A percentile compares a stretch with the other conserved stretches of the same genome.
Evolutionary conservation across 177 flowering plant genomes (phyloP).

Genomic region (Vitis hybrid): DNA sequence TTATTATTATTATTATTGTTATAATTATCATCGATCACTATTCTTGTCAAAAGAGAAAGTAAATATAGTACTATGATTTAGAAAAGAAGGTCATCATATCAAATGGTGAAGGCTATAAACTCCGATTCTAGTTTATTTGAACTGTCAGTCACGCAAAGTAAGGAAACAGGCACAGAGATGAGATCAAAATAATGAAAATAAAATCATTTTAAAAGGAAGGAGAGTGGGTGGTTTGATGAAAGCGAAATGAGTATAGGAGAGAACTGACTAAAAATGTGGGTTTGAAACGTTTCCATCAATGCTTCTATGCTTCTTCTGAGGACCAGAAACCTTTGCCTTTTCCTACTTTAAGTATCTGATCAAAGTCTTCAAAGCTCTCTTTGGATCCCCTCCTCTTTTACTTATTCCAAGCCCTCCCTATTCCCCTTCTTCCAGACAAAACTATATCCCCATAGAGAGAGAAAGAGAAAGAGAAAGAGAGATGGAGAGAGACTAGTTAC

Average conservation of each 20-base stretch:
- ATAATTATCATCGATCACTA: slow-evolving; percentile 10
- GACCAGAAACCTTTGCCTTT: slow-evolving; percentile 57
- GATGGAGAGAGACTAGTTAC: slow-evolving; percentile 14
- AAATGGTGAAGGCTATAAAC: slow-evolving; percentile 18
- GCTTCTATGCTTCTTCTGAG: slow-evolving; percentile 36
- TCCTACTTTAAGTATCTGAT: slow-evolving; percentile 62
- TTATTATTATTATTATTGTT: slow-evolving; percentile 15
- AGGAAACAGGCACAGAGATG: not conserved
- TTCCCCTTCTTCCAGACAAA: slow-evolving; percentile 13
- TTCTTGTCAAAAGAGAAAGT: slow-evolving; percentile 16
- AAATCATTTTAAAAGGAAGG: not conserved
- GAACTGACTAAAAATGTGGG: slow-evolving; percentile 21
- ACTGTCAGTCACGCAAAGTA: slow-evolving; percentile 18
- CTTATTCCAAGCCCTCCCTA: slow-evolving; percentile 10
- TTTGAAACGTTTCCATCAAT: slow-evolving; percentile 54
- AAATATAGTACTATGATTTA: slow-evolving; percentile 11
- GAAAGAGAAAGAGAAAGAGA: not conserved
- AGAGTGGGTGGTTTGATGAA: slow-evolving; percentile 25
- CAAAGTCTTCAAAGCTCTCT: slow-evolving; percentile 28
- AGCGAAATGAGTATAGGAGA: slow-evolving; percentile 25
- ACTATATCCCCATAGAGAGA: not conserved
- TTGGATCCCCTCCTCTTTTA: slow-evolving; percentile 26
- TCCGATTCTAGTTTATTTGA: slow-evolving; percentile 24
- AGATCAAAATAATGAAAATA: not conserved
- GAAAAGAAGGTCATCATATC: slow-evolving; percentile 25